phyloP scores from a whole-genome alignment of 495 filamentous ascomycete genomes.

The Bathelium albidoporum region DNA sequence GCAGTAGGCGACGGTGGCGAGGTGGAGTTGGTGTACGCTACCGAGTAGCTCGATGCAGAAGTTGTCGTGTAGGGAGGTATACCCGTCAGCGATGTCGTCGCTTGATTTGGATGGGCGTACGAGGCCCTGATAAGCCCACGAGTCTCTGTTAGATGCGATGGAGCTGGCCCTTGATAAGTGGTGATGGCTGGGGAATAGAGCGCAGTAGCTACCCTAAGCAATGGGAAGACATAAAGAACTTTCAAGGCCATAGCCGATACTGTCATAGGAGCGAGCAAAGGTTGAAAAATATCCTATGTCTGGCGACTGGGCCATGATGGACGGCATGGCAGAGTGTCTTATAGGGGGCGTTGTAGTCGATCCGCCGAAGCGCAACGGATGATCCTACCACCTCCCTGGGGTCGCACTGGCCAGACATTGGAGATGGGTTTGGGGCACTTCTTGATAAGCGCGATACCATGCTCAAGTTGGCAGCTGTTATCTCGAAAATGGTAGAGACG shows the following conservation, averaged over 20 bases:
- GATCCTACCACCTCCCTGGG: not conserved
- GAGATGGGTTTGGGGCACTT: not conserved
- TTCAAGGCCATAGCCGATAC: not conserved
- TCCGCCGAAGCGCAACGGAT: not conserved
- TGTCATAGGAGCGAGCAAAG: not conserved
- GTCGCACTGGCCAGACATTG: not conserved
- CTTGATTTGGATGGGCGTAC: not conserved
- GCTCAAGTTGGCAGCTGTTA: slow-evolving; percentile 4
- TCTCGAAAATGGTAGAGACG: not conserved
- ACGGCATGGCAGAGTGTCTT: not conserved
- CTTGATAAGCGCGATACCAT: not conserved
- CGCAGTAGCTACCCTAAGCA: not conserved
- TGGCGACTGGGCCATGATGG: not conserved
- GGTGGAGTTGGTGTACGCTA: slow-evolving; percentile 10
- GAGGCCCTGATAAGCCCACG: not conserved
- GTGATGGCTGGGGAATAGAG: not conserved
- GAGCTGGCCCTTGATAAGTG: not conserved
- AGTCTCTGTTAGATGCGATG: not conserved
- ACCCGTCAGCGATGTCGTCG: slow-evolving; percentile 7
- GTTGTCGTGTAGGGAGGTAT: slow-evolving; percentile 10
- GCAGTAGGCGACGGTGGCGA: slow-evolving; percentile 3
- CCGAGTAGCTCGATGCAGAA: not conserved
- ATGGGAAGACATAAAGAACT: not conserved
- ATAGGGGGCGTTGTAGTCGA: not conserved
- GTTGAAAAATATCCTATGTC: not conserved